Conservation (phyloP, 2,329 filamentous ascomycete species). For the Clonostachys rosea region DNA sequence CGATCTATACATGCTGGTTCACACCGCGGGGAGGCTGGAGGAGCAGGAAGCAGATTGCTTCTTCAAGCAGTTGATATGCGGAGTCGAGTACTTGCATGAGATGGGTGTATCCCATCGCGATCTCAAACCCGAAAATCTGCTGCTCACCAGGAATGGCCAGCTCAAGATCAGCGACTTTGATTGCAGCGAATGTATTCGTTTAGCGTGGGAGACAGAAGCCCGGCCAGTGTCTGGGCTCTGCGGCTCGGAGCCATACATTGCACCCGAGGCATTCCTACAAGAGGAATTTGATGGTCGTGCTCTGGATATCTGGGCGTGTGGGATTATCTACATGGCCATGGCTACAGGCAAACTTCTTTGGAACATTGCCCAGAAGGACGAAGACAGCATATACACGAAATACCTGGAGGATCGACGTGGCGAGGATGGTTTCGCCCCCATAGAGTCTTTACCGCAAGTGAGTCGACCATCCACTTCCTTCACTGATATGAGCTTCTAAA, state of each 20-base stretch:
- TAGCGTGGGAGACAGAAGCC: conserved; percentile 98
- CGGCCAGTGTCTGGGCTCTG: conserved; percentile 98
- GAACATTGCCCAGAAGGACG: conserved; percentile 94
- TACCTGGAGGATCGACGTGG: conserved; percentile 91
- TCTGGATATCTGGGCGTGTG: conserved; percentile 98
- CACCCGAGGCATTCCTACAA: conserved; percentile 91
- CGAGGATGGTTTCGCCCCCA: conserved; percentile 93
- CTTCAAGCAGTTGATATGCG: conserved; percentile 99
- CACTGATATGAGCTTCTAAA: not conserved
- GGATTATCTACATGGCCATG: conserved; percentile 99
- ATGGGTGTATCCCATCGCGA: conserved; percentile 98
- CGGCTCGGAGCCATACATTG: conserved; percentile 94
- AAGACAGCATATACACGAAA: conserved; percentile 94
- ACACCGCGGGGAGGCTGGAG: conserved; percentile 87
- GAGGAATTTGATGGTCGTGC: conserved; percentile 95
- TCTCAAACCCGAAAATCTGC: conserved; percentile 92
- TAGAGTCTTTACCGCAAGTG: conserved; percentile 60
- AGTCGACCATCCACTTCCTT: not conserved
- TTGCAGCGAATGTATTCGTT: conserved; percentile 97
- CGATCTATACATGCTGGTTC: conserved; percentile 88
- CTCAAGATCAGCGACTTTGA: conserved; percentile 99
- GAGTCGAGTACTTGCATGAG: conserved; percentile 98
- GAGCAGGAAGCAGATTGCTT: conserved; percentile 94
- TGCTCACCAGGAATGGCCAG: conserved; percentile 85
- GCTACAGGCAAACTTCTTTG: conserved; percentile 91